Percentiles rank a stretch among this genome's conserved stretches.
phyloP scores from a whole-genome alignment of 108 stramenopile species.

The Ochromonas danica region DNA sequence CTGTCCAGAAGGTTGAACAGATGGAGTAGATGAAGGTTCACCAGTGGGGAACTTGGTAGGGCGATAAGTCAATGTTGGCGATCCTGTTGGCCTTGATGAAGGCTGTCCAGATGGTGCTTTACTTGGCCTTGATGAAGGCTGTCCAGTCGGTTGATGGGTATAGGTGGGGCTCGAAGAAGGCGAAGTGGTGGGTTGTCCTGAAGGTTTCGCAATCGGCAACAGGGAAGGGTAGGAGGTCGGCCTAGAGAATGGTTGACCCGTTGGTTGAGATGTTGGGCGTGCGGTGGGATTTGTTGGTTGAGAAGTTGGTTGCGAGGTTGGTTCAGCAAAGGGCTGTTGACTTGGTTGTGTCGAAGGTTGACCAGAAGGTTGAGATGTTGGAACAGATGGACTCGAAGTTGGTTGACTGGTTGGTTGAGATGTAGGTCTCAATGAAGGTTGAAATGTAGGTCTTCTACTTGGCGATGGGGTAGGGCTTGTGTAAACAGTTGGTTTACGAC shows the following conservation, averaged over 20 bases:
- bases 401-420: slow-evolving; percentile 6
- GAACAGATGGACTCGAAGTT: background rate
- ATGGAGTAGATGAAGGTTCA: background rate
- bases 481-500: background rate
- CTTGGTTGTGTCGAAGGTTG: background rate
- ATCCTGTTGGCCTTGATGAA: background rate
- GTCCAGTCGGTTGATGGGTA: background rate
- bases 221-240: background rate
- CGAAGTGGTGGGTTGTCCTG: background rate
- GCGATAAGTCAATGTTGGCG: background rate
- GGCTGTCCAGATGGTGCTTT: slow-evolving; percentile 10
- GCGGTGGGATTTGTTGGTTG: background rate
- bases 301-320: background rate
- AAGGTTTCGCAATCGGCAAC: background rate
- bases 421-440: background rate
- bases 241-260: background rate
- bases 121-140: slow-evolving; percentile 1
- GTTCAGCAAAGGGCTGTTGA: no score
- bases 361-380: background rate
- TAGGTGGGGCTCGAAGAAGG: background rate
- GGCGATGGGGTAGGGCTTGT: background rate
- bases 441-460: background rate
- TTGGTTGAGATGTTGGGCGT: background rate
- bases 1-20: slow-evolving; percentile 4
- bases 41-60: background rate